Evolutionary conservation across 1,284 basidiomycete genomes (phyloP), one percentile per base, ranked within the genome.

Genomic region (Ustilago shanxiensis): DNA sequence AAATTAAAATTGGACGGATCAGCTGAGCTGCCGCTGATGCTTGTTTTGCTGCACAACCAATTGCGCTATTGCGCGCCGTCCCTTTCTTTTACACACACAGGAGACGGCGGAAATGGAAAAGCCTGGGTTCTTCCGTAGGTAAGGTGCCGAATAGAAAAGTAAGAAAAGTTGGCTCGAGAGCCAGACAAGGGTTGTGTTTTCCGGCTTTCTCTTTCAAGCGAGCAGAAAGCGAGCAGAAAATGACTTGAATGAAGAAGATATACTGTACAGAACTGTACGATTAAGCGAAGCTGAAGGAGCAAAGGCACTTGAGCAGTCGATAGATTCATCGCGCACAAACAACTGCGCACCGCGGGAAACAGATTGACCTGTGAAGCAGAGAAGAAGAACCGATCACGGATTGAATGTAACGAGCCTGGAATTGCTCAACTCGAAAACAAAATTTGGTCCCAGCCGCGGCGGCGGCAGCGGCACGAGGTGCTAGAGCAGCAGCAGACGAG

Each of bases 121-220:
- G 37, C 22, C 6, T 44, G 10, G 28, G 35, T n/a, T 60, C 26
- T 24, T 11, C 49, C 37, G 59, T 33, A 24, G 22, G 11, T 13
- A 26, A 28, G 26, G 58, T 41, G 58, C 57, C 57, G 35, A 59
- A 20, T 6, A 28, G 14, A 26, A 37, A 37, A 37, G n/a, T 29
- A 26, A 35, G 18, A 31, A n/a, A 28, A 26, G 10, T 35, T 59
- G 56, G 56, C 45, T 50, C 45, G 56, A 60, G 49, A 60, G 49
- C 58, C 20, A 44, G 16, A 29, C 13, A 54, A 54, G 52, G 20
- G 41, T 44, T 44, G 41, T 20, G n/a, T n/a, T 39, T 44, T 44
- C 41, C 41, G 41, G 33, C 29, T 20, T 52, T 29, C 29, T 31
- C n/a, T 33, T 11, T 33, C 31, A 11, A n/a, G 28, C 26, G 28